phyloP scores from a whole-genome alignment of 306 rosid species.

The Prunus mira region DNA sequence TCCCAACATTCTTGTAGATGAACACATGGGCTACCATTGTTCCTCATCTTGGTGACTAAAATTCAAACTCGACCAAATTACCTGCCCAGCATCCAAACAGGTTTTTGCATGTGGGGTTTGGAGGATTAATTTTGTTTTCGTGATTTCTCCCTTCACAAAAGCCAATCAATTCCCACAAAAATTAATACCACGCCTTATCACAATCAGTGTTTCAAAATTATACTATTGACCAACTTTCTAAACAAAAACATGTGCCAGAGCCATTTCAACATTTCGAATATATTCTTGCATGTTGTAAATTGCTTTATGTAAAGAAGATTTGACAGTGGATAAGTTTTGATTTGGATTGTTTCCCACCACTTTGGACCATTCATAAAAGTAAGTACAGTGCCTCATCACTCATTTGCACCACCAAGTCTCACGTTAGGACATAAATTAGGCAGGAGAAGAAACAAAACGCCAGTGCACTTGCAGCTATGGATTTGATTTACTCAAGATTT shows the following conservation, averaged over 20 bases:
- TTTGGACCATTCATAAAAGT: conserved; percentile 25
- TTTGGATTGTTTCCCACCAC: neutral
- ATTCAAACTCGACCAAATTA: conserved; percentile 4
- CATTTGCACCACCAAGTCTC: conserved; percentile 19
- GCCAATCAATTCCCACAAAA: neutral
- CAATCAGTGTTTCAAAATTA: too few relatives aligned
- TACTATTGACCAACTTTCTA: neutral
- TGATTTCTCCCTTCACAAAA: neutral
- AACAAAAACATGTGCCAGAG: neutral
- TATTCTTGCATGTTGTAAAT: neutral
- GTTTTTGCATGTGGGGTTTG: conserved; percentile 12
- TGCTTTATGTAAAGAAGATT: neutral
- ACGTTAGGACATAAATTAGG: neutral
- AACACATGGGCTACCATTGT: neutral
- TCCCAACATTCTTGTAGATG: conserved; percentile 4
- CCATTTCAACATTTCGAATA: neutral
- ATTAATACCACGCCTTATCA: too few relatives aligned
- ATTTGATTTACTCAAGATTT: neutral
- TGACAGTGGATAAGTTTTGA: neutral
- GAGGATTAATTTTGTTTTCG: neutral
- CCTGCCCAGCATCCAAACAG: conserved; percentile 3
- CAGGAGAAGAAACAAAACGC: neutral
- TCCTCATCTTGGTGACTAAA: neutral
- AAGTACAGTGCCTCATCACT: conserved; percentile 21
- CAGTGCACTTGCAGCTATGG: neutral